Evolutionary conservation across 169 alveolate species (phyloP), one percentile per base, ranked within the genome.

Genomic region (Cardiosporidium cionae): DNA sequence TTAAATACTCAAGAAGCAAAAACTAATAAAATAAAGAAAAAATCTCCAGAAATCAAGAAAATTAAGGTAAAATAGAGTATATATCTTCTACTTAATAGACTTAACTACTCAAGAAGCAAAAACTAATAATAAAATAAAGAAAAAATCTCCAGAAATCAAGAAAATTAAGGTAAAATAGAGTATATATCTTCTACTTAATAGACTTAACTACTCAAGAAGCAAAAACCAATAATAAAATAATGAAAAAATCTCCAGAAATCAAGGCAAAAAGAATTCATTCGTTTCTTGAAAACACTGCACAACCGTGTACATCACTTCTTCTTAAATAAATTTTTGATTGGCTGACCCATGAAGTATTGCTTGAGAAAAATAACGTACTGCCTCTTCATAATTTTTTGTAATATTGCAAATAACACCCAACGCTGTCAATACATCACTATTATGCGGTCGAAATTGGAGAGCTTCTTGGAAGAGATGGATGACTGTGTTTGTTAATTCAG

Each of bases 381-480:
- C 95, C 52, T 68, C 70, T 70, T 76, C 87, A 70, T 85, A 92
- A 65, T 81, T 81, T 68, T 93, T 85, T 52, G 80, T 85, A 71
- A 90, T 89, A 79, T 89, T 90, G 44, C 80, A 74, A 52, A 92
- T 81, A n/a, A 91, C 94, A 32, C 96, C 98, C 58, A 90, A 79
- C 7, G 91, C 94, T 32, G 80, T 72, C 53, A 71, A 76, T 54
- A 86, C 74, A 28, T 83, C 84, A 23, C 87, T 72, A 66, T 85
- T 93, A 3, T 83, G 34, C 16, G 92, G 90, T 70, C 84, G 83
- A 32, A 54, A 28, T 16, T 52, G 52, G 33, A 70, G 71, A 32
- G 94, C 94, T 23, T 68, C 65, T 36, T 54, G 36, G 75, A 86
- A 89, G 2, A 87, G 73, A 35, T 76, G 29, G 2, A 67, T 63